Conservation (phyloP, 148 eudicot species). For the Rhododendron ovatum region DNA sequence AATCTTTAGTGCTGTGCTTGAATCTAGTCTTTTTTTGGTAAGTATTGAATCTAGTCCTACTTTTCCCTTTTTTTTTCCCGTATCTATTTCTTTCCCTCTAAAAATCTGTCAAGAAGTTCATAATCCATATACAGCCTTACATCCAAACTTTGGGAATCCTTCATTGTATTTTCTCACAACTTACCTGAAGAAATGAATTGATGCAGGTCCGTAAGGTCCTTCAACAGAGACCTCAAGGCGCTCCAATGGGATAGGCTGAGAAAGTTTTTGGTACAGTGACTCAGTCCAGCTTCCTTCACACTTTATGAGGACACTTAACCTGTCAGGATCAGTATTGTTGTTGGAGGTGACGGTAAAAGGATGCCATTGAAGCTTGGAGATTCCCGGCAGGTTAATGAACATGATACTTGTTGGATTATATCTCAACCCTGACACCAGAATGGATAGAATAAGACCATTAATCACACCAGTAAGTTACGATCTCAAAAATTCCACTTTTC, state of each 20-base stretch:
- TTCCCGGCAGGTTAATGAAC: slow-evolving; percentile 53
- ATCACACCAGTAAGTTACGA: not conserved
- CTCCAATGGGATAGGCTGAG: slow-evolving; percentile 25
- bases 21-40: not conserved
- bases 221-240: slow-evolving; percentile 61
- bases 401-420: slow-evolving; percentile 64
- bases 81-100: not conserved
- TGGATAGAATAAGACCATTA: not conserved
- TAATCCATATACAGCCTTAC: not conserved
- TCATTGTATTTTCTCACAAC: not conserved
- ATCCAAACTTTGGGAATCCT: not conserved
- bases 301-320: slow-evolving; percentile 62
- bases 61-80: too few relatives aligned
- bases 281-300: slow-evolving; percentile 67
- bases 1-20: not conserved
- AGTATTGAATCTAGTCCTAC: too few relatives aligned
- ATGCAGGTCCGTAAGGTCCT: slow-evolving; percentile 81
- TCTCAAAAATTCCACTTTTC: not conserved
- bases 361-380: slow-evolving; percentile 86
- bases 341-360: slow-evolving; percentile 69
- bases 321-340: slow-evolving; percentile 48
- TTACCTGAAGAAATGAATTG: slow-evolving; percentile 55
- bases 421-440: slow-evolving; percentile 30
- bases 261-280: slow-evolving; percentile 38
- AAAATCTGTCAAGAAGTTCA: not conserved